Evolutionary conservation across 768 basidiomycete genomes (phyloP), one percentile per base, ranked within the genome.

Genomic region (Imleria badia): DNA sequence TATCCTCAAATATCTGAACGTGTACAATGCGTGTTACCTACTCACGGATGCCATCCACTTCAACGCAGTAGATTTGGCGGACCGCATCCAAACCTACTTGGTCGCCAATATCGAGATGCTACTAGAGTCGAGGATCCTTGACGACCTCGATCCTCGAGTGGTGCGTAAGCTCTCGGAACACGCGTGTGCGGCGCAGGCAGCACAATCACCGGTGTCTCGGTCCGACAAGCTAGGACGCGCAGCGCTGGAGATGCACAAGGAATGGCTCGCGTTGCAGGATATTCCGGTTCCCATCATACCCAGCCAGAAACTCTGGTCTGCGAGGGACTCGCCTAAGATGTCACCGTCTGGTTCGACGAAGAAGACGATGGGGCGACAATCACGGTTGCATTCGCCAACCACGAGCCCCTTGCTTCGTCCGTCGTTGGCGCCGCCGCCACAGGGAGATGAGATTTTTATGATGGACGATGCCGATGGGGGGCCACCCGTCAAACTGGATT

Each of bases 61-160:
- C 72, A 82, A 91, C 59, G 90, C 88, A 9, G 63, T 69, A 14
- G 79, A 82, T 2, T 82, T 99, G 40, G 78, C 84, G 20, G 78
- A 82, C 31, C 80, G 85, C 53, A 72, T 98, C 34, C 83, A 93
- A 69, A 81, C 77, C 23, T 98, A 93, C 70, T 86, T 97, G 63
- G 73, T 82, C 3, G 81, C 83, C 53, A 95, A 93, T 65, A 76
- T 96, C 75, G 97, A 99, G 69, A 84, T 85, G 1, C 78, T 97
- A 46, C 80, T 99, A 19, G 94, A 98, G 65, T 78, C 77, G 33
- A 81, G 81, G 17, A 80, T 95, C 62, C 80, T 99, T 22, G 90
- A 94, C 53, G 87, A 87, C 48, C 78, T 96, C 35, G 77, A 85
- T 3, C 65, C 75, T 17, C 77, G 79, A 33, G 78, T 92, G 20